Evolutionary conservation across 2,329 filamentous ascomycete genomes (phyloP).

Genomic region (Elsinoe australis): DNA sequence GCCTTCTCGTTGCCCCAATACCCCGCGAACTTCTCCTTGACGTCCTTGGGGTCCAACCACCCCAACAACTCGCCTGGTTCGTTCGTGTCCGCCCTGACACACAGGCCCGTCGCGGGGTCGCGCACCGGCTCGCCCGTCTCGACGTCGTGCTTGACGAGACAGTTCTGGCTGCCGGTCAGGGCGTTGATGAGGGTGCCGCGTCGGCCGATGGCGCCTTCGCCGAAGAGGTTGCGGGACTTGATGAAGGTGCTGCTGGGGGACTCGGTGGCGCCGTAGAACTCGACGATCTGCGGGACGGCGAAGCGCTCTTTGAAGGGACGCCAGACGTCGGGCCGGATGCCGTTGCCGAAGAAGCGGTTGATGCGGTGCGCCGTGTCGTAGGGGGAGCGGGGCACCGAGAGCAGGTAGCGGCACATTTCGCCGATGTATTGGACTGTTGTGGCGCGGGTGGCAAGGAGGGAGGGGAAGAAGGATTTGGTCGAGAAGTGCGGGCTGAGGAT

Average conservation of each 20-base stretch:
- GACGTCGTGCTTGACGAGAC: conserved; percentile 63
- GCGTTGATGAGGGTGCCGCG: conserved; percentile 55
- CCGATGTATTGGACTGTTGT: conserved; percentile 82
- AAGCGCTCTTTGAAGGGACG: conserved; percentile 71
- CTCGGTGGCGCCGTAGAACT: conserved; percentile 37
- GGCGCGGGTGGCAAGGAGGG: conserved; percentile 61
- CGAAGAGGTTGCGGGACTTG: conserved; percentile 61
- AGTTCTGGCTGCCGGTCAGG: conserved; percentile 45
- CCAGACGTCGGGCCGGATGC: conserved; percentile 79
- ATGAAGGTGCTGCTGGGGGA: conserved; percentile 65
- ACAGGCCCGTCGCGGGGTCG: conserved; percentile 62
- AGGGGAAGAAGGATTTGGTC: conserved; percentile 66
- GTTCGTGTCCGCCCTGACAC: conserved; percentile 50
- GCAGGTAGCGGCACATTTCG: conserved; percentile 75
- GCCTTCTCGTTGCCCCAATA: conserved; percentile 70
- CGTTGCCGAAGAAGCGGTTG: conserved; percentile 74
- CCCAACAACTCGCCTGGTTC: conserved; percentile 70
- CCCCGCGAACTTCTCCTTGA: conserved; percentile 63
- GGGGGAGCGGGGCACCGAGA: conserved; percentile 56
- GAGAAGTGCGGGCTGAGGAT: conserved; percentile 72
- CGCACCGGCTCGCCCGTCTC: conserved; percentile 61
- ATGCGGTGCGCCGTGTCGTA: conserved; percentile 67
- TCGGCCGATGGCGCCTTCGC: conserved; percentile 70
- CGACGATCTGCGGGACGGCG: conserved; percentile 30
- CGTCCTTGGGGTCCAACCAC: conserved; percentile 57